A percentile compares a stretch with the other conserved stretches of the same genome.
phyloP scores from a whole-genome alignment of 176 grass and related monocot species.

The Lolium multiflorum region DNA sequence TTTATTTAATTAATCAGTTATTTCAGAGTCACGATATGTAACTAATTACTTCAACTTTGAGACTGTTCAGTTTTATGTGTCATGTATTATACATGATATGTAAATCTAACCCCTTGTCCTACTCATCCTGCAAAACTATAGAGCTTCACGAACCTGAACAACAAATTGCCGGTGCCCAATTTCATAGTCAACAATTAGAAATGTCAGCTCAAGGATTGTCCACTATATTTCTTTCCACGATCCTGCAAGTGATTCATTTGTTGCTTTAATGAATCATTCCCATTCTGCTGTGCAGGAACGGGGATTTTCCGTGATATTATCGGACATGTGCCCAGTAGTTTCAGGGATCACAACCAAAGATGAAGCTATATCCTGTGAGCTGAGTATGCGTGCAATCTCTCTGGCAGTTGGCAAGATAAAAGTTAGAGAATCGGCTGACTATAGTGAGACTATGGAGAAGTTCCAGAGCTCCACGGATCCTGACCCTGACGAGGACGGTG shows the following conservation, averaged over 20 bases:
- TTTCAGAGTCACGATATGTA: not conserved
- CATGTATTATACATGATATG: not conserved
- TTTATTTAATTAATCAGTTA: not conserved
- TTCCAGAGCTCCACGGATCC: slow-evolving; percentile 51
- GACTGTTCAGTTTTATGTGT: not conserved
- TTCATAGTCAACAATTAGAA: not conserved
- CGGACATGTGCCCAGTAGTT: slow-evolving; percentile 90
- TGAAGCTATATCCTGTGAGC: slow-evolving; percentile 77
- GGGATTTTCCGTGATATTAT: slow-evolving; percentile 86
- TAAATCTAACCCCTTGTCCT: not conserved
- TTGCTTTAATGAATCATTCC: not conserved
- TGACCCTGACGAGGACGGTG: slow-evolving; percentile 66
- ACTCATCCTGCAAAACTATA: not conserved
- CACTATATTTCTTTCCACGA: not conserved
- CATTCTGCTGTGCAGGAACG: slow-evolving; percentile 51
- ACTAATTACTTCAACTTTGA: not conserved
- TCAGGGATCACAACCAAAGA: slow-evolving; percentile 94
- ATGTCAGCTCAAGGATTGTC: not conserved
- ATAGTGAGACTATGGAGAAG: slow-evolving; percentile 45
- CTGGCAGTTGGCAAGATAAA: slow-evolving; percentile 79
- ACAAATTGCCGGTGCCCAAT: not conserved
- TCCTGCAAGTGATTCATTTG: not conserved
- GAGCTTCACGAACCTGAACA: not conserved
- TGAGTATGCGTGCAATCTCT: slow-evolving; percentile 71
- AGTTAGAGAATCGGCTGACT: slow-evolving; percentile 34